Evolutionary conservation across 2,329 filamentous ascomycete genomes (phyloP), one percentile per base, ranked within the genome.

Genomic region (Moelleriella libera): DNA sequence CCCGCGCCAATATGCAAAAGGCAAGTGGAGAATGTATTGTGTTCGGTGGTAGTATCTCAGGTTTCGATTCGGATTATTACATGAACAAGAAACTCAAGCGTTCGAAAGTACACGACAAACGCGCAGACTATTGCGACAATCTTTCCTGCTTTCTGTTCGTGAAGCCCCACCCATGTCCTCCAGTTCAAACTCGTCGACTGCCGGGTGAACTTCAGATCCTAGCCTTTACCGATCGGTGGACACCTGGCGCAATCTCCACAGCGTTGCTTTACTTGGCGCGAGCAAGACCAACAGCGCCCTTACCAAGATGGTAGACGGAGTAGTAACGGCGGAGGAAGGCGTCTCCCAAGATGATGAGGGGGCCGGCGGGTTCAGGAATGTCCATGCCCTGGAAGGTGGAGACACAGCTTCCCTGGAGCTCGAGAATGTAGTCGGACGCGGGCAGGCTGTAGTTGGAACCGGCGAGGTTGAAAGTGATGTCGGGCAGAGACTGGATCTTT

Each of bases 301-400:
- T 89, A 65, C 86, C 89, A 51, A 96, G 77, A 68, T 98, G 88
- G 65, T 98, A 98, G 62, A 98, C 85, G 54, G 88, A 94, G 79
- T 97, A 97, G 76, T 83, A 94, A 64, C 76, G 85, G 68, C 88
- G 81, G 62, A 85, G 73, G 76, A 85, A 85, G 45, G 82, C 85
- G 66, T 95, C 88, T 60, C 92, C 92, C 30, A 98, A 82, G 54
- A 98, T 98, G 52, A 88, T 89, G 54, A 98, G 80, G 56, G 92
- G 92, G 44, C 92, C 90, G 50, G 85, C 83, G 40, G 88, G 88
- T 61, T 82, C 85, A 49, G 88, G 84, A 70, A 88, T 82, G 66
- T 89, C 92, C 83, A 97, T 94, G 59, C 88, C 89, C 81, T 94
- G 94, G 72, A 98, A 95, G 57, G 88, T 85, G 52, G 88, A 96